A percentile compares a stretch with the other conserved stretches of the same genome.
These are phyloP conservation scores for Blastobotrys peoriensis DNA, from an alignment of 805 yeast species.

Conservation along the genomic window DNA sequence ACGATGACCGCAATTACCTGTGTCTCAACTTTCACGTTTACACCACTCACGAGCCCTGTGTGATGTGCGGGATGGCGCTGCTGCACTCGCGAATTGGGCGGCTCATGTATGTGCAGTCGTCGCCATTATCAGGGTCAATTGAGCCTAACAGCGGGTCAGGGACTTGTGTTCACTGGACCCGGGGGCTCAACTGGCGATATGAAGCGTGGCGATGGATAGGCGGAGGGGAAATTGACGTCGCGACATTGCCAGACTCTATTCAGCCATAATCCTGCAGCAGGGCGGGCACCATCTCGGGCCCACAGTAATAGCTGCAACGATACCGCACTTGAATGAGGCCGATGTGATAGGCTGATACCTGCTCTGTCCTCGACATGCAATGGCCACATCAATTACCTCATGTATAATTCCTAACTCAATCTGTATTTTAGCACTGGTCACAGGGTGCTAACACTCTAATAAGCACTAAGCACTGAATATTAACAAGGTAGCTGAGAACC, in stretches of 20 bases:
- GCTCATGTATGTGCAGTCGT: constrained; percentile 52
- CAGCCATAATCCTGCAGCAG: too few species aligned
- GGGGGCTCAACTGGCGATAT: constrained; percentile 78
- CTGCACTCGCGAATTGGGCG: constrained; percentile 81
- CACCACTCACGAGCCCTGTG: constrained; percentile 93
- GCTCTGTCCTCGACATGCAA: too few species aligned
- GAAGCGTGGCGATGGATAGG: constrained; percentile 67
- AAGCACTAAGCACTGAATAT: too few species aligned
- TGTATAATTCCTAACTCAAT: too few species aligned
- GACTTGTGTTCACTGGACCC: constrained; percentile 69
- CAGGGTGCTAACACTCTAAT: too few species aligned
- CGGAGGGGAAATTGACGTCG: background rate
- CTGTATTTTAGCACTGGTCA: too few species aligned
- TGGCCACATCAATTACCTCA: too few species aligned
- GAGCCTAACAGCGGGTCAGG: constrained; percentile 54
- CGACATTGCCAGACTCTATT: background rate
- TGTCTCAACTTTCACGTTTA: constrained; percentile 74
- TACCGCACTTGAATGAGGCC: too few species aligned
- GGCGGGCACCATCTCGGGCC: too few species aligned
- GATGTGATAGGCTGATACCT: too few species aligned
- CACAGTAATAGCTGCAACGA: too few species aligned
- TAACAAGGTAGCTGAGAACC: too few species aligned
- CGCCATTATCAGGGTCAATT: constrained; percentile 48
- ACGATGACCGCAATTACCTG: constrained; percentile 42
- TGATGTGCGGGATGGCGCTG: constrained; percentile 95